These are phyloP conservation scores for Myxozyma kluyveri DNA, from an alignment of 805 yeast genomes.

Conservation along the genomic window DNA sequence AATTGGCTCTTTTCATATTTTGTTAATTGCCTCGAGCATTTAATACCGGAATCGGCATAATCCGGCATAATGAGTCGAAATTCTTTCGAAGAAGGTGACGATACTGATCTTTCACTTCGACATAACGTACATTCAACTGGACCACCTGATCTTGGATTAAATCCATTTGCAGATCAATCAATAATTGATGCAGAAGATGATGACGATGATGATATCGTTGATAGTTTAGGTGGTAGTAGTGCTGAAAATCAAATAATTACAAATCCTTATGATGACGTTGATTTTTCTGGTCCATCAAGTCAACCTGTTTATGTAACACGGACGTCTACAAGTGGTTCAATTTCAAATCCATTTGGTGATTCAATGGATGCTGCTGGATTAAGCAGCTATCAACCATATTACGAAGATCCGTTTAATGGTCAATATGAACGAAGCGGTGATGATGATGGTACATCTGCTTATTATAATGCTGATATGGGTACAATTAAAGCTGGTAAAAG, in stretches of 20 bases:
- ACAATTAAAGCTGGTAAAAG: slow-evolving; percentile 1
- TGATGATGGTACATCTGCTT: neutral
- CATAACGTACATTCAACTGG: too few species aligned
- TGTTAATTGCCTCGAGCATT: too few species aligned
- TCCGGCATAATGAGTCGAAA: too few species aligned
- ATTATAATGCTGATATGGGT: slow-evolving; percentile 3
- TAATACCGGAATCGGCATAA: too few species aligned
- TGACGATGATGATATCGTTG: neutral
- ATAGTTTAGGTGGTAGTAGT: too few species aligned
- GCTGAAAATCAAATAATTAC: neutral
- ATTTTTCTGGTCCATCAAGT: neutral
- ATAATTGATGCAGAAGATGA: neutral
- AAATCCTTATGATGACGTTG: neutral
- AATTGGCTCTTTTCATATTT: too few species aligned
- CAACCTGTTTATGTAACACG: neutral
- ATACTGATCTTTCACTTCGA: too few species aligned
- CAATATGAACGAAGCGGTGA: neutral
- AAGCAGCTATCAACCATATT: slow-evolving; percentile 23
- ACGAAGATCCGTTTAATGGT: slow-evolving; percentile 13
- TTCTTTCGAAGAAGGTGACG: too few species aligned
- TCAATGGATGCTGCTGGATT: slow-evolving; percentile 8
- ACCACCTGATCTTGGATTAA: too few species aligned
- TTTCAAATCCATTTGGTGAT: neutral
- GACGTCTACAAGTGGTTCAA: neutral
- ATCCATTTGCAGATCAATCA: neutral